Base-by-base conservation (phyloP, 129 eudicot species). In the Flaveria trinervia region DNA sequence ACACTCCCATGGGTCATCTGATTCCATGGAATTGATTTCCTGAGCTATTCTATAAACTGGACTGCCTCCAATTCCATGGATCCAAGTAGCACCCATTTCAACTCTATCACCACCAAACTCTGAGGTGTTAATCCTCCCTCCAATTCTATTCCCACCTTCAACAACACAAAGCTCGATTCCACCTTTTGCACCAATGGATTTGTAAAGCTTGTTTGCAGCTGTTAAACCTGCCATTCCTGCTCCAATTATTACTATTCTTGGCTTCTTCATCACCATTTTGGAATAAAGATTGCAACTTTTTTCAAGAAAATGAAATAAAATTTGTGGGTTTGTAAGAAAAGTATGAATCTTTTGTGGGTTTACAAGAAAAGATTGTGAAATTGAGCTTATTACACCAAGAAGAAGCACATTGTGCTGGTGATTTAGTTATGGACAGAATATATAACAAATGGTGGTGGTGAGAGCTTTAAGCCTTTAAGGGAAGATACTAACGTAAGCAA, bases 31-130 rank as follows among this genome's bases (percentile, higher is more conserved):
- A 48, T 81, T 72, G 61, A 65, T 80, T 52, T 93, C 89, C 65
- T 84, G 87, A 74, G 97, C 95, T 69, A 93, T 88, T 48, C 82
- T 83, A 77, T 90, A 68, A 84, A 93, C 77, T 26, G 98, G 98
- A 80, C 98, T 93, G 18, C 88, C 92, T 7, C 79, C 85, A 78
- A 88, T 88, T 15, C 98, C 98, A 85, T 93, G 98, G 88, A 93
- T 93, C 98, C 98, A 93, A 9, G 98, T 93, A 50, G 98, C 98
- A 3, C 98, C 96, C 83, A 86, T 80, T 83, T 93, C 98, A 75
- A 93, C 83, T 78, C 90, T 79, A 76, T 90, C 92, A 66, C 96
- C 98, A 82, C 89, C 86, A 71, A 93, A 93, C 84, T 88, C 95
- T 2, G 92, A 77, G 8, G 98, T 84, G 79, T 81, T 90, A 51